Percentiles rank a stretch among this genome's conserved stretches.
Conservation (phyloP, 140 eudicot genomes). For the Stevia rebaudiana region DNA sequence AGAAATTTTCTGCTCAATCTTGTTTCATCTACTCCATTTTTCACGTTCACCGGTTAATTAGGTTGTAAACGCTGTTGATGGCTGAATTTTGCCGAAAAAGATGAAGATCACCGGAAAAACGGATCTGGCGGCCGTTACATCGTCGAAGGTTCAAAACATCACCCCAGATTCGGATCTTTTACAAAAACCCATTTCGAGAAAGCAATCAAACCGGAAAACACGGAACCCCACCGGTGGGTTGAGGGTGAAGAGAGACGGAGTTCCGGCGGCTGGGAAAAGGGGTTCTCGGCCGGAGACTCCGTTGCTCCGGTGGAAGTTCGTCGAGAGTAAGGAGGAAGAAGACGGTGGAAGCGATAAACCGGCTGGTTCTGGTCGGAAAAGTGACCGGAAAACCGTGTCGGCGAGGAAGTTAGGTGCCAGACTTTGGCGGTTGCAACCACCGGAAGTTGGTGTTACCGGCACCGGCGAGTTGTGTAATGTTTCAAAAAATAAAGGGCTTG, state of each 20-base stretch:
- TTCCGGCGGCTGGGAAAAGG: constrained; percentile 28
- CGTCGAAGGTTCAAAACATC: constrained; percentile 32
- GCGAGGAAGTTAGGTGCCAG: constrained; percentile 71
- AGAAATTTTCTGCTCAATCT: constrained; percentile 3
- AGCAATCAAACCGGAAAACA: constrained; percentile 32
- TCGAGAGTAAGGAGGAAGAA: constrained; percentile 20
- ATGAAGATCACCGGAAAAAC: constrained; percentile 54
- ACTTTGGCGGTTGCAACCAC: constrained; percentile 67
- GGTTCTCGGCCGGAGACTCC: constrained; percentile 73
- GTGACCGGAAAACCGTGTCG: constrained; percentile 44
- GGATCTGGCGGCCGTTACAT: constrained; percentile 29
- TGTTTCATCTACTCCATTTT: constrained; percentile 4
- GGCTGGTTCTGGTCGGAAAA: constrained; percentile 34
- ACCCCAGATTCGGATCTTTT: constrained; percentile 48
- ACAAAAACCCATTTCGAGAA: constrained; percentile 36
- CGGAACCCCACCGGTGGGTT: constrained; percentile 38
- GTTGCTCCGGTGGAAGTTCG: constrained; percentile 59
- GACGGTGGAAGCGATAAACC: constrained; percentile 19
- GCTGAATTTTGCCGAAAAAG: constrained; percentile 29
- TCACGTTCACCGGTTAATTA: constrained; percentile 2
- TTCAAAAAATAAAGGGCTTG: constrained; percentile 27
- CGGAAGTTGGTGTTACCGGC: constrained; percentile 33
- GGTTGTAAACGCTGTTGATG: constrained; percentile 17
- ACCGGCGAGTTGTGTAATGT: constrained; percentile 26
- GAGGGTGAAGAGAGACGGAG: constrained; percentile 44